Conservation (phyloP, 148 eudicot species). For the Arbutus unedo region DNA sequence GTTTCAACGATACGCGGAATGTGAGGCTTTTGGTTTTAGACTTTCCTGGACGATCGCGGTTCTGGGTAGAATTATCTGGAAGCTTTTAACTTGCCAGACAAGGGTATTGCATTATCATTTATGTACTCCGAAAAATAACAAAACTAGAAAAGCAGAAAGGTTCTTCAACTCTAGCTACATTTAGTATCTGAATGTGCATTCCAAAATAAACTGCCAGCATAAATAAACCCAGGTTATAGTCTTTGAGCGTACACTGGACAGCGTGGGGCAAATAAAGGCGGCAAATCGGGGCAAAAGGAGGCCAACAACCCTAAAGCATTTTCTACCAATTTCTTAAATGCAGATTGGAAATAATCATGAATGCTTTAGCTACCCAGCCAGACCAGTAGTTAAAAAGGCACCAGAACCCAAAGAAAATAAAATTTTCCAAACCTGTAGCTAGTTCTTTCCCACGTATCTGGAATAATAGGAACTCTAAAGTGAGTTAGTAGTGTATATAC, state of each 20-base stretch:
- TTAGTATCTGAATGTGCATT: background rate
- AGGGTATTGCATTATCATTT: background rate
- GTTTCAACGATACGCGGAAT: too few species aligned
- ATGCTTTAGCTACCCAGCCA: conserved; percentile 1
- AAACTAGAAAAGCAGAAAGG: background rate
- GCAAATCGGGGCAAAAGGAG: background rate
- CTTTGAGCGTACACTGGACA: background rate
- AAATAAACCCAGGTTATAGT: background rate
- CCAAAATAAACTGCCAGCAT: background rate
- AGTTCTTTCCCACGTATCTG: background rate
- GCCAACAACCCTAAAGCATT: background rate
- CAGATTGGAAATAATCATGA: background rate
- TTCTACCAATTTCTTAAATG: background rate
- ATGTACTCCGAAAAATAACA: background rate
- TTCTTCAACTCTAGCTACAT: background rate
- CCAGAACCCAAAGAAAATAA: background rate
- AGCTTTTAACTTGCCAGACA: background rate
- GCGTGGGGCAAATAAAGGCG: background rate
- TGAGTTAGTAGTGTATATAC: background rate
- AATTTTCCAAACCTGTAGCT: background rate
- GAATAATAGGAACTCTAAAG: background rate
- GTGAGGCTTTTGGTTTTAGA: too few species aligned
- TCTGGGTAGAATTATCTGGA: background rate
- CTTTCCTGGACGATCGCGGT: too few species aligned
- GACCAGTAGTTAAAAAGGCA: background rate